A percentile compares a stretch with the other conserved stretches of the same genome.
phyloP scores from a whole-genome alignment of 495 filamentous ascomycete species.

The Penicillium subrubescens region DNA sequence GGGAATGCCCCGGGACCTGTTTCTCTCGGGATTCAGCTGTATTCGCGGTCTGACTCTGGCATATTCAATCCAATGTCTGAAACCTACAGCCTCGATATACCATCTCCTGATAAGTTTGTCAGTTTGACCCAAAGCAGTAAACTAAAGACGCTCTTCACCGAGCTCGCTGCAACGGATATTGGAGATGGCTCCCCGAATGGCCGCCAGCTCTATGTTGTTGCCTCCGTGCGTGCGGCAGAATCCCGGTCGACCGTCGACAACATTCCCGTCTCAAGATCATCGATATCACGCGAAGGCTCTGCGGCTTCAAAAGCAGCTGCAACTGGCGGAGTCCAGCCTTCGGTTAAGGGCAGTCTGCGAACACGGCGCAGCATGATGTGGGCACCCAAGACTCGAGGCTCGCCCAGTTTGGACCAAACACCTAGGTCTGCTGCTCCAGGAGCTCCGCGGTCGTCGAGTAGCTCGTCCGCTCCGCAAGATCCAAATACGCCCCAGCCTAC shows the following conservation, averaged over 20 bases:
- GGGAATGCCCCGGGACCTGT: conserved; percentile 71
- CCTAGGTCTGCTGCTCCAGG: conserved; percentile 35
- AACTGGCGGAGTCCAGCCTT: conserved; percentile 28
- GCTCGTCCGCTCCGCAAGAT: conserved; percentile 56
- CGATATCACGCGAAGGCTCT: conserved; percentile 42
- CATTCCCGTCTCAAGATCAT: conserved; percentile 29
- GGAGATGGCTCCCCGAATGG: conserved; percentile 70
- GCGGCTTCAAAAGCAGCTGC: conserved; percentile 31
- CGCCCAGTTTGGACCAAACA: conserved; percentile 30
- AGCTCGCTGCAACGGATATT: conserved; percentile 79
- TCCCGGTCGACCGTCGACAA: conserved; percentile 45
- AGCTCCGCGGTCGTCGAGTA: conserved; percentile 55
- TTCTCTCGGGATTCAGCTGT: conserved; percentile 79
- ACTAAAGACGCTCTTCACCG: conserved; percentile 84
- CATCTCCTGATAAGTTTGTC: conserved; percentile 66
- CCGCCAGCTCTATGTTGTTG: conserved; percentile 77
- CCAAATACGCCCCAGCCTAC: conserved; percentile 37
- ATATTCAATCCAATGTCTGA: conserved; percentile 73
- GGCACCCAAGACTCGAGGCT: conserved; percentile 48
- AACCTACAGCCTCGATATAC: conserved; percentile 77
- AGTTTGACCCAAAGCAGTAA: conserved; percentile 58
- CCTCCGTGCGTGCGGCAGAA: conserved; percentile 71
- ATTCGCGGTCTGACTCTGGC: conserved; percentile 63
- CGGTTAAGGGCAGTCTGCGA: conserved; percentile 47
- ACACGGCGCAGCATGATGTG: conserved; percentile 84